phyloP scores from a whole-genome alignment of 164 flowering plant genomes.

The Stephania cephalantha region DNA sequence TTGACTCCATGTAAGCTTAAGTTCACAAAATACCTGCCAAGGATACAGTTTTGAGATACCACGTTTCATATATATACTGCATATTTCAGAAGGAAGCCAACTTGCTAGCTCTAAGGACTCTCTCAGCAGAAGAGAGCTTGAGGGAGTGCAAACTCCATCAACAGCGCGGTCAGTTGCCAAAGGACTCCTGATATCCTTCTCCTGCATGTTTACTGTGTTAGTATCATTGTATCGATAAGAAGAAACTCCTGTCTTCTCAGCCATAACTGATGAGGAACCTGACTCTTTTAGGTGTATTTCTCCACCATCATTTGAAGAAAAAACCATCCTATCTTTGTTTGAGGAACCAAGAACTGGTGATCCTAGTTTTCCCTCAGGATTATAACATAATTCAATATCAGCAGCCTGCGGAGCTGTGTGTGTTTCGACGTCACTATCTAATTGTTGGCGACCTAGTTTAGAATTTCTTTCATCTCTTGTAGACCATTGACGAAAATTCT shows the following conservation, averaged over 20 bases:
- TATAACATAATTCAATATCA: conserved; percentile 9
- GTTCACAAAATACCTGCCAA: conserved; percentile 71
- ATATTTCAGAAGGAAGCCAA: conserved; percentile 88
- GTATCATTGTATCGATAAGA: conserved; percentile 20
- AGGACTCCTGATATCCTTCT: conserved; percentile 18
- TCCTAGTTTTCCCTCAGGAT: conserved; percentile 12
- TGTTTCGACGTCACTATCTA: conserved; percentile 21
- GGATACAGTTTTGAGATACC: conserved; percentile 78
- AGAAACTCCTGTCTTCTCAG: conserved; percentile 15
- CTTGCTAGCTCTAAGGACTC: conserved; percentile 43
- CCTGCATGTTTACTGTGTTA: conserved; percentile 15
- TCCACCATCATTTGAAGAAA: conserved; percentile 9
- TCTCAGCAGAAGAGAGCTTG: conserved; percentile 39
- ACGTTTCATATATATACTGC: conserved; percentile 55
- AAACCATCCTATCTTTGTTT: conserved; percentile 5
- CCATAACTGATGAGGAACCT: conserved; percentile 9
- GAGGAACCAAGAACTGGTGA: conserved; percentile 8
- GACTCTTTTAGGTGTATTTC: conserved; percentile 17
- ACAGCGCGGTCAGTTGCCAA: conserved; percentile 11
- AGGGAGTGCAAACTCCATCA: conserved; percentile 51
- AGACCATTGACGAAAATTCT: conserved; percentile 6
- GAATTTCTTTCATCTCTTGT: conserved; percentile 9
- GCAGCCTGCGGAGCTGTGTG: conserved; percentile 9
- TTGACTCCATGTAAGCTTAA: neutral
- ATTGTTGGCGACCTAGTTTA: conserved; percentile 11